These are phyloP conservation scores for Solanum habrochaites DNA, from an alignment of 257 asterid genomes.

Conservation along the genomic window DNA sequence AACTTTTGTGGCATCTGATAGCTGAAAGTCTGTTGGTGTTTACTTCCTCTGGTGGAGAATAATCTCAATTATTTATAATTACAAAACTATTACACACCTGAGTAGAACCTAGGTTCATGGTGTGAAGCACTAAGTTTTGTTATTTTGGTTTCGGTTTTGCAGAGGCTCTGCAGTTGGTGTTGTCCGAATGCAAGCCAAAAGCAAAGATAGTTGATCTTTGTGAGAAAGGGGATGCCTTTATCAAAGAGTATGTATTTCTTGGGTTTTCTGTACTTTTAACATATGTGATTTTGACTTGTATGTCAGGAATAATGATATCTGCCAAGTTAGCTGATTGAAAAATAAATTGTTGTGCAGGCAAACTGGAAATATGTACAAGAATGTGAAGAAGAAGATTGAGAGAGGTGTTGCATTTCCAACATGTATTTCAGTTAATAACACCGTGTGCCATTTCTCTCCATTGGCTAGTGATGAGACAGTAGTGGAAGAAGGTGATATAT, in stretches of 20 bases:
- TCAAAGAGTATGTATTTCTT: slow-evolving; percentile 46
- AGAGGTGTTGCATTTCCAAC: slow-evolving; percentile 94
- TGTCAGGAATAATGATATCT: neutral
- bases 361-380: slow-evolving; percentile 87
- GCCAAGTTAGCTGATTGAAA: neutral
- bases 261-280: neutral
- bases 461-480: slow-evolving; percentile 62
- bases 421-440: slow-evolving; percentile 75
- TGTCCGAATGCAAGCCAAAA: slow-evolving; percentile 70
- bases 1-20: neutral
- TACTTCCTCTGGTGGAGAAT: neutral
- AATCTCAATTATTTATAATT: neutral
- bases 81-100: too few species aligned
- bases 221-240: slow-evolving; percentile 72
- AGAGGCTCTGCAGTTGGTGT: slow-evolving; percentile 86
- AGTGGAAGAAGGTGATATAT: slow-evolving; percentile 61
- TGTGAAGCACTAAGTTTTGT: neutral
- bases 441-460: slow-evolving; percentile 84
- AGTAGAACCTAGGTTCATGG: neutral
- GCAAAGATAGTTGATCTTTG: slow-evolving; percentile 76
- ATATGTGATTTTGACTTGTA: neutral
- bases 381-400: slow-evolving; percentile 88
- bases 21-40: neutral
- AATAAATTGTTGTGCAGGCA: slow-evolving; percentile 29
- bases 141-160: slow-evolving; percentile 8